Conservation (phyloP, 345 rosid species). For the Crucihimalaya himalaica region DNA sequence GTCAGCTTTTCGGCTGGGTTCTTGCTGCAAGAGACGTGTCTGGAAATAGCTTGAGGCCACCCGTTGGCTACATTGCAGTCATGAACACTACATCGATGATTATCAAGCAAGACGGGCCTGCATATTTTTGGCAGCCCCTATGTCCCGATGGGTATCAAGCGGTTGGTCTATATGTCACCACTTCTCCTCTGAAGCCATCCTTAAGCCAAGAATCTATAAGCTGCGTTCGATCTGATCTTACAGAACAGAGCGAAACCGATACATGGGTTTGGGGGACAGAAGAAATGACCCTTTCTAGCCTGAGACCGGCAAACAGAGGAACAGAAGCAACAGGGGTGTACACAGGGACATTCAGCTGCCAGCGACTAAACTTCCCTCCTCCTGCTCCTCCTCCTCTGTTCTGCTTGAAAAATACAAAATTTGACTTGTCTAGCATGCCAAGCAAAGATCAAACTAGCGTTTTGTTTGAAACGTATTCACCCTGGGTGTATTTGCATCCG, state of each 20-base stretch:
- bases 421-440: conserved; percentile 56
- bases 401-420: conserved; percentile 57
- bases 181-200: conserved; percentile 57
- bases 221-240: conserved; percentile 61
- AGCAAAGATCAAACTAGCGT: conserved; percentile 47
- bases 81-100: conserved; percentile 55
- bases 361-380: conserved; percentile 25
- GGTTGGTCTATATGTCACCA: conserved; percentile 59
- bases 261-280: conserved; percentile 60
- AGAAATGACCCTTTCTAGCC: conserved; percentile 43
- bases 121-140: conserved; percentile 68
- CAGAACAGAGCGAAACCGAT: conserved; percentile 54
- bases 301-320: conserved; percentile 55
- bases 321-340: conserved; percentile 50
- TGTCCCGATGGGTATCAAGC: conserved; percentile 68
- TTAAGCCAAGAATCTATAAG: conserved; percentile 44
- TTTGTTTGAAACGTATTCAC: conserved; percentile 58
- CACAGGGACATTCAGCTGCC: conserved; percentile 64
- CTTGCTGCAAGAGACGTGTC: conserved; percentile 56
- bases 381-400: conserved; percentile 33
- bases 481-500: conserved; percentile 70
- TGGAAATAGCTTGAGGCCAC: conserved; percentile 43
- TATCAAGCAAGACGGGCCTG: conserved; percentile 59
- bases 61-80: conserved; percentile 63
- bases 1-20: conserved; percentile 55